Conservation (phyloP, 1,284 basidiomycete genomes). For the Austroboletus novae-zelandiae region DNA sequence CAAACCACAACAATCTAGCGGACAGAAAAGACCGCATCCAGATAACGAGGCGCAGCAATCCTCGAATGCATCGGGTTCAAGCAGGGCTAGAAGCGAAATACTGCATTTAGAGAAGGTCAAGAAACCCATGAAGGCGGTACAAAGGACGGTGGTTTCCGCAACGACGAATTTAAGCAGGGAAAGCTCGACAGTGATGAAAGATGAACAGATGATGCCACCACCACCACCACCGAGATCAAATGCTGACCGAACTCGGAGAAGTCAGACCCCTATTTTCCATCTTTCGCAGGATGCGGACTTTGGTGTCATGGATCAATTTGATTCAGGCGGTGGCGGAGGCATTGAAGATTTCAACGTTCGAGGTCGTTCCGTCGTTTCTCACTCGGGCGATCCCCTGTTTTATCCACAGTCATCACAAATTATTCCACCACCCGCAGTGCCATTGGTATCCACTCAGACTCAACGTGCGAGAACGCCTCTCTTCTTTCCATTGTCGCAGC, state of each 20-base stretch:
- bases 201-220: conserved; percentile 25
- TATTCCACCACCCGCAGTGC: conserved; percentile 8
- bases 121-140: conserved; percentile 60
- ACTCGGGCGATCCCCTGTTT: conserved; percentile 23
- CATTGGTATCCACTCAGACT: not conserved
- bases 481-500: conserved; percentile 62
- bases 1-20: conserved; percentile 31
- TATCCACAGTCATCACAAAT: conserved; percentile 27
- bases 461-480: conserved; percentile 46
- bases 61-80: conserved; percentile 26
- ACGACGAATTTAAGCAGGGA: conserved; percentile 14
- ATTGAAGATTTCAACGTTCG: not conserved
- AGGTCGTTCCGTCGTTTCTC: not conserved
- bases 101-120: conserved; percentile 36
- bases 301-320: conserved; percentile 10
- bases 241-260: conserved; percentile 11
- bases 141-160: conserved; percentile 40
- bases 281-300: conserved; percentile 20
- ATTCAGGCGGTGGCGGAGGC: conserved; percentile 1
- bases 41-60: conserved; percentile 31
- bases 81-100: conserved; percentile 33
- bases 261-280: conserved; percentile 8
- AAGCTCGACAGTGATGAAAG: conserved; percentile 13
- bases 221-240: conserved; percentile 27
- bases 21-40: conserved; percentile 36